Evolutionary conservation across 1,284 basidiomycete species (phyloP), one percentile per base, ranked within the genome.

Genomic region (Phellopilus nigrolimitatus): DNA sequence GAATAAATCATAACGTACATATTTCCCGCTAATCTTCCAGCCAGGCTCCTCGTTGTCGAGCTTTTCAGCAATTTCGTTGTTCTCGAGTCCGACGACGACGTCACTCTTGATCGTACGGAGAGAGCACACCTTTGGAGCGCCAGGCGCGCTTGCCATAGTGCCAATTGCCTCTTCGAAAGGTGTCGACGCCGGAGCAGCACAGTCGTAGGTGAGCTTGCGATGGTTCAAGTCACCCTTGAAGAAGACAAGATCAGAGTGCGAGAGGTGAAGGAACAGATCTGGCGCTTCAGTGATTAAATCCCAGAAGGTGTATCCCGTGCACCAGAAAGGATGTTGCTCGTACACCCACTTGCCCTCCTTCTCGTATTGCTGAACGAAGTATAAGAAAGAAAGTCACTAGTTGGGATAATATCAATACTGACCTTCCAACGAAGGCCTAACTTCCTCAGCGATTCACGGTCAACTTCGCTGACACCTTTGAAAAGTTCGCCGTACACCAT

Each of bases 221-320:
- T 91, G 89, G 69, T 97, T 97, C 40, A 97, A 72, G 64, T 97
- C 95, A 36, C 94, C 93, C 72, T 98, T 98, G 82, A 97, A 98
- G 71, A 91, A 82, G 64, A 97, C 95, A 38, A 97, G 80, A 65
- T 98, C 88, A 27, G 90, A 92, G 38, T 84, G 85, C 56, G 89
- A 87, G 42, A 98, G 82, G 67, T 97, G 85, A 49, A 97, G 77
- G 80, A 97, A 97, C 46, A 97, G 78, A 78, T 97, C 95, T 2
- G 92, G 92, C 0, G 91, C 90, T 68, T 94, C 93, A 47, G 78
- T 78, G 61, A 88, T 87, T 52, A 98, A 71, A 58, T 94, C 89
- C 94, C 94, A 97, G 73, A 83, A 94, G 45, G 91, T 94, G 71
- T 91, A 94, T n/a, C 91, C 91, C 19, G 90, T 90, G 68, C 90